Percentiles rank a stretch among this genome's conserved stretches.
These are phyloP conservation scores for Pseudogymnoascus destructans DNA, from an alignment of 2,329 filamentous ascomycete species.

Conservation along the genomic window DNA sequence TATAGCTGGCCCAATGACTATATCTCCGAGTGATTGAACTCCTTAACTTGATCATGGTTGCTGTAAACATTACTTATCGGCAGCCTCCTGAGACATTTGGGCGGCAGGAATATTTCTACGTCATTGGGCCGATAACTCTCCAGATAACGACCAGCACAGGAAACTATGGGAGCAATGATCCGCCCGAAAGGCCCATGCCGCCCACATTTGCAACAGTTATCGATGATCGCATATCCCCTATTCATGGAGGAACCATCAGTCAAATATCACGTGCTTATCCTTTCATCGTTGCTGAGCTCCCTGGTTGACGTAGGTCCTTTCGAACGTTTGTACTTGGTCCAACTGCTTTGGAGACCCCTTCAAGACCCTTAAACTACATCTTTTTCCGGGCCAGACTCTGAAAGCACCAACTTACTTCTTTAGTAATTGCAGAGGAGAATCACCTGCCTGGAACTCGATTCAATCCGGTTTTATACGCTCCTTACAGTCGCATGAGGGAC, in stretches of 20 bases:
- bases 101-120: background rate
- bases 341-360: background rate
- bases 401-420: background rate
- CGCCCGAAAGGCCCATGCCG: background rate
- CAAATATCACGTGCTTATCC: background rate
- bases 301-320: background rate
- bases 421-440: background rate
- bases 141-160: background rate
- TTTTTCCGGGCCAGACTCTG: background rate
- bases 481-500: background rate
- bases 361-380: background rate
- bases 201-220: background rate
- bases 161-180: background rate
- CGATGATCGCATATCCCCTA: background rate
- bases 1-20: background rate
- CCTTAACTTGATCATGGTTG: background rate
- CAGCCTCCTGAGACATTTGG: background rate
- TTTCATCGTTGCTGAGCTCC: background rate
- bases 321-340: background rate
- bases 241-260: background rate
- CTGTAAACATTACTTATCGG: background rate
- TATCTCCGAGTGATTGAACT: background rate
- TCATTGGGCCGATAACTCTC: background rate
- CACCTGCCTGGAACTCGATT: background rate
- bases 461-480: background rate